Base-by-base conservation (phyloP, 169 alveolate species). In the Cryptosporidium parvum region DNA sequence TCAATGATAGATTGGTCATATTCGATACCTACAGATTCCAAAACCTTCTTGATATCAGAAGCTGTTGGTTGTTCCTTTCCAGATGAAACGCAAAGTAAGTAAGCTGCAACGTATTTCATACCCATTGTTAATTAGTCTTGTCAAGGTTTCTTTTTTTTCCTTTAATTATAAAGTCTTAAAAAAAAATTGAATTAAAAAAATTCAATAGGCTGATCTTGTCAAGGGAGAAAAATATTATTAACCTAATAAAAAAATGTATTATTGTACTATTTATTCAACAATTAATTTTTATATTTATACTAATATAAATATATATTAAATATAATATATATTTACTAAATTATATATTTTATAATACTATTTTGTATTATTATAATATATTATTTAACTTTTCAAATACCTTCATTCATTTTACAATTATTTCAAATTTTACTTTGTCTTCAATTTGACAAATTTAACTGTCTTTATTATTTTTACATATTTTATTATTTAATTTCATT, bases 41-140 rank as follows among this genome's bases (percentile, higher is more conserved):
- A 84, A 71, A 91, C 91, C 26, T 75, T 44, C 70, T 86, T 68
- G 52, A 93, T 92, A 23, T 92, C 93, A 31, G 39, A 3, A 44
- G 65, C 86, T 26, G 94, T 70, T 75, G 95, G 95, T 23, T 75
- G 84, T 35, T 91, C 92, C 44, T 87, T 92, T 69, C 95, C 95
- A 53, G 92, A 70, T 70, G 91, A 84, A 45, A 92, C 93, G 58
- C 87, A 85, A 92, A 93, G 91, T 42, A 93, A 92, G 86, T 92
- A 93, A 26, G 95, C 94, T 35, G 93, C 94, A 26, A 92, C 95
- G 94, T 93, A 93, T 73, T 93, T 93, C 94, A 93, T 92, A 71
- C 86, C 85, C 85, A 85, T 72, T 65, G 59, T 59, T 45, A 52
- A 29, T 53, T 29, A 67, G 42, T 58, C n/a, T 84, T 68, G 10